Conservation (phyloP, 1,139 yeast species). For the Nematodospora anomalae region DNA sequence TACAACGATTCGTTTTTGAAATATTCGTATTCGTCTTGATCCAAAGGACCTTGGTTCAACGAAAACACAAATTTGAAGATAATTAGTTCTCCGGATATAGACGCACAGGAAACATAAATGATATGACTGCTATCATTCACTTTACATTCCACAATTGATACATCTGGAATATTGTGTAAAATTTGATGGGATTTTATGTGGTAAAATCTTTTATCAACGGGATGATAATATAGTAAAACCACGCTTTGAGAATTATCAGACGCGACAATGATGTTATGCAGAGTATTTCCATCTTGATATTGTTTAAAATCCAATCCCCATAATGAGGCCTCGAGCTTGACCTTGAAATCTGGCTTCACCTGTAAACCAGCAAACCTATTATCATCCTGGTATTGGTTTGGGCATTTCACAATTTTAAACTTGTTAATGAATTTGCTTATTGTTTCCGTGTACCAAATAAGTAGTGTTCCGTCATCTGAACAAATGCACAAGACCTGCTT, state of each 20-base stretch:
- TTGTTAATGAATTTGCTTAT: slow-evolving; percentile 22
- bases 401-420: slow-evolving; percentile 7
- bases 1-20: slow-evolving; percentile 18
- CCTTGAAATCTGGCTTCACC: slow-evolving; percentile 33
- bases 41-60: slow-evolving; percentile 30
- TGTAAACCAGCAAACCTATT: slow-evolving; percentile 19
- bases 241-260: slow-evolving; percentile 60
- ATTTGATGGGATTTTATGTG: slow-evolving; percentile 43
- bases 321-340: slow-evolving; percentile 48
- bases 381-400: slow-evolving; percentile 3
- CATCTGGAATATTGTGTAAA: slow-evolving; percentile 61
- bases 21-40: slow-evolving; percentile 18
- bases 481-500: slow-evolving; percentile 47
- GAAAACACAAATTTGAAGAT: slow-evolving; percentile 36
- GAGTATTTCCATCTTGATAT: slow-evolving; percentile 13
- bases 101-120: slow-evolving; percentile 37
- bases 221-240: slow-evolving; percentile 39
- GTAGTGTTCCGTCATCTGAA: slow-evolving; percentile 56
- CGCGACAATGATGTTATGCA: slow-evolving; percentile 43
- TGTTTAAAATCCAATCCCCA: slow-evolving; percentile 62
- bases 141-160: slow-evolving; percentile 24
- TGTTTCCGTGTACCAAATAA: slow-evolving; percentile 42
- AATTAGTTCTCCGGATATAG: slow-evolving; percentile 51
- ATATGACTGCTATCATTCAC: slow-evolving; percentile 18
- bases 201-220: slow-evolving; percentile 28